Evolutionary conservation across 108 stramenopile species (phyloP).

Genomic region (Discostella stelligeroides): DNA sequence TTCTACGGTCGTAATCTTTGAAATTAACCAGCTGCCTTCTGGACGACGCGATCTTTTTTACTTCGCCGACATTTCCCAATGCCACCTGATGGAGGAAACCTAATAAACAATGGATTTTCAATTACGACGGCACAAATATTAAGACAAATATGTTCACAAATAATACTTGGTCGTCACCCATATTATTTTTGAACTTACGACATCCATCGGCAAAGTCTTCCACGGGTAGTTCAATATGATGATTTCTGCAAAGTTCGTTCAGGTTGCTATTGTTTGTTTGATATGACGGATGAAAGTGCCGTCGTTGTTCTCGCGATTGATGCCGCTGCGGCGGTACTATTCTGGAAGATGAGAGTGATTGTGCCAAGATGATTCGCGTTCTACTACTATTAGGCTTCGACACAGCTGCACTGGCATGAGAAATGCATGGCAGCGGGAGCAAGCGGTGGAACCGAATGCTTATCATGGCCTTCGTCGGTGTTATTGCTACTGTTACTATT

Average conservation of each 20-base stretch:
- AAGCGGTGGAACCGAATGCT: no score
- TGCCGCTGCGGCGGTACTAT: no score
- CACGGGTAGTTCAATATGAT: slow-evolving; percentile 63
- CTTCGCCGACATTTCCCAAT: slow-evolving; percentile 46
- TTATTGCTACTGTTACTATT: no score
- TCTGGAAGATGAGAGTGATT: no score
- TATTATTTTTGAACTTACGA: slow-evolving; percentile 5
- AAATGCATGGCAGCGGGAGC: no score
- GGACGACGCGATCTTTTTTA: slow-evolving; percentile 2
- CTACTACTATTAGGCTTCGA: no score
- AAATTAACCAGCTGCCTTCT: slow-evolving; percentile 47
- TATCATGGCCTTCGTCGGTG: no score
- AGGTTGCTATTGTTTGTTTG: slow-evolving; percentile 14
- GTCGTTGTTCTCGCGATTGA: no score
- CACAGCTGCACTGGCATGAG: no score
- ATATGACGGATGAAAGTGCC: no score
- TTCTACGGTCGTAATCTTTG: slow-evolving; percentile 64
- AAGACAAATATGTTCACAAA: no score
- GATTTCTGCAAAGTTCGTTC: slow-evolving; percentile 63
- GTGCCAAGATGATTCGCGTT: no score
- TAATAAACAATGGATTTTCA: neutral
- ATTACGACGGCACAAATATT: neutral
- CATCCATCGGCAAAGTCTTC: slow-evolving; percentile 71
- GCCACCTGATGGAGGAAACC: slow-evolving; percentile 67
- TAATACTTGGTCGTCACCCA: neutral